Conservation (phyloP, 176 grass and related monocot species). For the Cenchrus purpureus region DNA sequence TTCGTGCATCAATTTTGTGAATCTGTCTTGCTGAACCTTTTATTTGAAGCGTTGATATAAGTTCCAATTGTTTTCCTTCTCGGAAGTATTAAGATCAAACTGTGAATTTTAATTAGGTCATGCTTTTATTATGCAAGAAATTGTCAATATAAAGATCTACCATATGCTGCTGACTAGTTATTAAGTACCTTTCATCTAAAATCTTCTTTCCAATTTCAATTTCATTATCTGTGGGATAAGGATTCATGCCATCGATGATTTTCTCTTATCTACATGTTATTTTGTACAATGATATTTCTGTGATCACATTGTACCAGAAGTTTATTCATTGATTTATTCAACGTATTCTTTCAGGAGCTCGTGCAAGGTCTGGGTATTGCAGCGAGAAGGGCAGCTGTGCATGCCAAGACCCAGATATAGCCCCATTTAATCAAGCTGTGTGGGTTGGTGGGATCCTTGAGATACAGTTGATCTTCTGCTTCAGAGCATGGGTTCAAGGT, state of each 20-base stretch:
- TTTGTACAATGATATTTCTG: conserved; percentile 4
- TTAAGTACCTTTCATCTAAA: neutral
- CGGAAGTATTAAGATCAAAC: neutral
- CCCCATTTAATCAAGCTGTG: conserved; percentile 6
- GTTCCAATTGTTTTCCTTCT: neutral
- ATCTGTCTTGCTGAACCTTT: neutral
- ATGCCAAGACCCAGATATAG: conserved; percentile 46
- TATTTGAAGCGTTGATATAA: neutral
- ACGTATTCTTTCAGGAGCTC: conserved; percentile 47
- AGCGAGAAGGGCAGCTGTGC: conserved; percentile 37
- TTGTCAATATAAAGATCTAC: neutral
- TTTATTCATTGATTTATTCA: conserved; percentile 1
- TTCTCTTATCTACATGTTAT: conserved; percentile 19
- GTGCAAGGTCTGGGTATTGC: conserved; percentile 32
- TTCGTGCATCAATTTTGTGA: neutral
- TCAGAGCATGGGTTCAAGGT: conserved; percentile 81
- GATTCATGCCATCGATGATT: neutral
- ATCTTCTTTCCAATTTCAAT: neutral
- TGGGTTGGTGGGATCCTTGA: conserved; percentile 23
- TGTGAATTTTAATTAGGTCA: neutral
- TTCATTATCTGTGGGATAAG: neutral
- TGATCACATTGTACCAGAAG: neutral
- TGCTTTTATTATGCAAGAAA: neutral
- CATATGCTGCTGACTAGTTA: neutral
- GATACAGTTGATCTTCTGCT: conserved; percentile 41